phyloP scores from a whole-genome alignment of 176 grass and related monocot species.

The Coix lacrymajobi region DNA sequence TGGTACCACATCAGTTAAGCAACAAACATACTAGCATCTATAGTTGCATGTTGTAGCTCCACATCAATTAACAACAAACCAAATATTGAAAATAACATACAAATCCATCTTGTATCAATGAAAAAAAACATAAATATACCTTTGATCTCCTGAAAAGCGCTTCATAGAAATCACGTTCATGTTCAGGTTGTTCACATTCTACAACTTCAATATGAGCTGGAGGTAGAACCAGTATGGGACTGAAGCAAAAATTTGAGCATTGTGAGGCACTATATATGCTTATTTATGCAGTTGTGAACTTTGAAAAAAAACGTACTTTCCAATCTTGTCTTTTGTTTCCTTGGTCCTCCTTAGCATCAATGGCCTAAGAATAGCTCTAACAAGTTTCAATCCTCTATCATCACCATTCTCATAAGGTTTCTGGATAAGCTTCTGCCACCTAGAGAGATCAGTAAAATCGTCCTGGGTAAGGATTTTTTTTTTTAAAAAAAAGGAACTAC shows the following conservation, averaged over 20 bases:
- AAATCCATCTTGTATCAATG: not conserved
- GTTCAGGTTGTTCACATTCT: constrained; percentile 66
- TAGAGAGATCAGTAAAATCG: constrained; percentile 20
- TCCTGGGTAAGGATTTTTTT: not conserved
- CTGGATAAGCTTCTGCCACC: constrained; percentile 86
- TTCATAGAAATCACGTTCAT: constrained; percentile 82
- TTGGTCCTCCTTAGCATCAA: constrained; percentile 91
- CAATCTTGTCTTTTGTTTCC: constrained; percentile 87
- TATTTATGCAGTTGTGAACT: not conserved
- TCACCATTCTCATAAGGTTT: constrained; percentile 87
- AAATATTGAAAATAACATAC: not conserved
- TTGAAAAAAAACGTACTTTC: constrained; percentile 46
- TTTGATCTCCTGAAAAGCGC: constrained; percentile 84
- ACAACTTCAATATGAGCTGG: constrained; percentile 57
- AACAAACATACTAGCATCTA: not conserved
- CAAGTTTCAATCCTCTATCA: constrained; percentile 66
- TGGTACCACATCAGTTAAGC: not conserved
- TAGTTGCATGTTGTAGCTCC: not conserved
- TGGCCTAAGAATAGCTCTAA: constrained; percentile 81
- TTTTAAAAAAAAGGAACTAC: not conserved
- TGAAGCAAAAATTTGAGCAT: constrained; percentile 35
- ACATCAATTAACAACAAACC: not conserved
- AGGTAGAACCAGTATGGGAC: constrained; percentile 87
- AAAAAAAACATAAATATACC: constrained; percentile 30
- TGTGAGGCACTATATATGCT: not conserved